Evolutionary conservation across 2,329 filamentous ascomycete genomes (phyloP).

Genomic region (Metarhizium sp.): DNA sequence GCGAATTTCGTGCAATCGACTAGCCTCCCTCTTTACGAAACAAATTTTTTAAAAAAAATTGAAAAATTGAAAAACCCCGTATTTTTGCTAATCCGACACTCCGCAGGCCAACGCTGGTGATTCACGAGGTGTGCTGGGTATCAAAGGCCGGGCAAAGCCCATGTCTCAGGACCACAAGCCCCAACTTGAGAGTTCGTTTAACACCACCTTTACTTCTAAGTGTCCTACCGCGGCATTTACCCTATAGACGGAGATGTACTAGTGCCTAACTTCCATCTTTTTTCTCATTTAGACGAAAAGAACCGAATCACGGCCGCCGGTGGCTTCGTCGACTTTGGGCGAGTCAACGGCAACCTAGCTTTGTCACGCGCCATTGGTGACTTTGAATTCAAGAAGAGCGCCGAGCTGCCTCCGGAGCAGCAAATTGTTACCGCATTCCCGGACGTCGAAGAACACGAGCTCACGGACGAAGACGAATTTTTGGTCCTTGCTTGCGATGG

Average conservation of each 20-base stretch:
- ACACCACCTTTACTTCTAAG: slow-evolving; percentile 1
- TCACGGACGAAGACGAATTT: slow-evolving; percentile 92
- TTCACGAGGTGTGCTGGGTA: slow-evolving; percentile 86
- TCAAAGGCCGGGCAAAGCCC: slow-evolving; percentile 95
- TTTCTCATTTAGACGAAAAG: slow-evolving; percentile 62
- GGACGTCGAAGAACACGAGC: slow-evolving; percentile 84
- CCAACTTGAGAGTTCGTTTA: slow-evolving; percentile 79
- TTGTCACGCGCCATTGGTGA: slow-evolving; percentile 96
- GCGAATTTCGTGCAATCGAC: neutral
- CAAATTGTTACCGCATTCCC: slow-evolving; percentile 97
- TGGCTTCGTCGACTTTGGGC: slow-evolving; percentile 96
- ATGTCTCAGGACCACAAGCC: slow-evolving; percentile 99
- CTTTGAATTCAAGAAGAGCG: slow-evolving; percentile 99
- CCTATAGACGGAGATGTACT: neutral
- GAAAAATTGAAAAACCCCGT: too few relatives aligned
- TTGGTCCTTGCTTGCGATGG: slow-evolving; percentile 87
- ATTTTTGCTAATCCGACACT: neutral
- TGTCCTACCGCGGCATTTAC: neutral
- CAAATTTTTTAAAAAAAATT: too few relatives aligned
- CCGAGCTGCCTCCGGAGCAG: slow-evolving; percentile 91
- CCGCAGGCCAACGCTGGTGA: slow-evolving; percentile 89
- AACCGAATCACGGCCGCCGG: slow-evolving; percentile 91
- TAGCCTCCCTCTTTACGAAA: neutral
- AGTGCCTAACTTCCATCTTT: too few relatives aligned
- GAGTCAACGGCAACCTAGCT: slow-evolving; percentile 95